Base-by-base conservation (phyloP, 2,329 filamentous ascomycete genomes). In the Aureobasidium sp. region DNA sequence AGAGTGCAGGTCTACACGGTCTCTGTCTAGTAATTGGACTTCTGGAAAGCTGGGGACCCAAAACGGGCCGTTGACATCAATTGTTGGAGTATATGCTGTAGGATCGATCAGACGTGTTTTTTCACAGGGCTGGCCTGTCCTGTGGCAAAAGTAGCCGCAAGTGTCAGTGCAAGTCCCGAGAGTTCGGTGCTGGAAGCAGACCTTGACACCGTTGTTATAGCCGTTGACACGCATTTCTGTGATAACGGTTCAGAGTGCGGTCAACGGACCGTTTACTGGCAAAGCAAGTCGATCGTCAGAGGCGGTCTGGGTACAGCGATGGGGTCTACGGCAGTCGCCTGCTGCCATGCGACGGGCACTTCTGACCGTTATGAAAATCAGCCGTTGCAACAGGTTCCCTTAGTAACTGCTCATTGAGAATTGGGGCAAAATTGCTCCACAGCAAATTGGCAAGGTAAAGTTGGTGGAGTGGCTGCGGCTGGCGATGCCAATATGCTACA, bases 31-130 rank as follows among this genome's bases (percentile, higher is more conserved):
- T 9, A 27, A 41, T 7, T 53, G 47, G 29, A 12, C n/a, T 61
- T 51, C 27, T 51, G 37, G 57, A 37, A 36, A 52, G 36, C 24
- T 34, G 43, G 44, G 13, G 46, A 36, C 46, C 46, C 47, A 20
- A 39, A 61, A 52, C 47, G 47, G 46, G 47, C 57, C 57, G 57
- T 61, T 61, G 20, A 44, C 46, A 51, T 51, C 46, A 61, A 61
- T 51, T 51, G n/a, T 61, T 47, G 57, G 26, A 44, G 36, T 61
- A 61, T 52, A 61, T 43, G 57, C 47, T 59, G 56, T 9, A 59
- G 26, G 32, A 59, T 48, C 32, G 13, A 32, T 20, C 15, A 29
- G 34, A 41, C 7, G 34, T 39, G 27, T 50, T 26, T 29, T 20
- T 29, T 32, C 17, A 5, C 26, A 41, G 41, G 44, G 44, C 34